Evolutionary conservation across 495 filamentous ascomycete species (phyloP).

Genomic region (Thozetella sp.): DNA sequence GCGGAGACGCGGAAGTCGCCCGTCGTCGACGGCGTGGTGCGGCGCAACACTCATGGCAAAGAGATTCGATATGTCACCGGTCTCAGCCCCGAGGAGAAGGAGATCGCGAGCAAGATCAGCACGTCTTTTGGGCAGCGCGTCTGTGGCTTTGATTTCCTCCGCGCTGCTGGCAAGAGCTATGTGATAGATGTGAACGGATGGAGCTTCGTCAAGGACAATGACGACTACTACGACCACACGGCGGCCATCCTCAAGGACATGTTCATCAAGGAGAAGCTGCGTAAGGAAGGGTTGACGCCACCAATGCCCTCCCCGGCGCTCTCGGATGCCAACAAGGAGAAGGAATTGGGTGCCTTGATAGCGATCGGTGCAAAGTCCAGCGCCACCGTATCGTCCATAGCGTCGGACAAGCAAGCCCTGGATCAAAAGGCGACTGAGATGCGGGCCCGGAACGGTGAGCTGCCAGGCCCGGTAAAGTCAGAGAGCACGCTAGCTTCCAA

Average conservation of each 20-base stretch:
- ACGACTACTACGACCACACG: slow-evolving; percentile 94
- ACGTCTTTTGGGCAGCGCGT: slow-evolving; percentile 92
- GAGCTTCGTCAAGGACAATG: slow-evolving; percentile 99
- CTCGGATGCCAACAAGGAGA: slow-evolving; percentile 43
- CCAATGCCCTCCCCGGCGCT: slow-evolving; percentile 43
- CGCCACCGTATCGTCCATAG: slow-evolving; percentile 19
- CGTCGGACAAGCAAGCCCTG: slow-evolving; percentile 20
- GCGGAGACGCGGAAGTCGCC: slow-evolving; percentile 96
- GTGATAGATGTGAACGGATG: slow-evolving; percentile 99
- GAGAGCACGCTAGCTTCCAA: slow-evolving; percentile 21
- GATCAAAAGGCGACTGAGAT: slow-evolving; percentile 9
- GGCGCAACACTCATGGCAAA: slow-evolving; percentile 95
- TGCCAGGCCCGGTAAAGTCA: slow-evolving; percentile 7
- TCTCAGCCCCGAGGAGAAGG: slow-evolving; percentile 76
- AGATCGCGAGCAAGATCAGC: slow-evolving; percentile 87
- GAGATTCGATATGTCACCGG: slow-evolving; percentile 94
- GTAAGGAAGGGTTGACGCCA: slow-evolving; percentile 40
- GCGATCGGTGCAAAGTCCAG: slow-evolving; percentile 34
- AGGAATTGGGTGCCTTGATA: slow-evolving; percentile 21
- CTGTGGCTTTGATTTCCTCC: slow-evolving; percentile 94
- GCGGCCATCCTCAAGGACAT: slow-evolving; percentile 82
- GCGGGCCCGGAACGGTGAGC: slow-evolving; percentile 12
- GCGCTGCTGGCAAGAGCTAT: slow-evolving; percentile 85
- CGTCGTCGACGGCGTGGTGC: slow-evolving; percentile 93
- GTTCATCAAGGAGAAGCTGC: slow-evolving; percentile 75